A percentile compares a stretch with the other conserved stretches of the same genome.
phyloP scores from a whole-genome alignment of 2,329 filamentous ascomycete species.

The Penicillium hordei region DNA sequence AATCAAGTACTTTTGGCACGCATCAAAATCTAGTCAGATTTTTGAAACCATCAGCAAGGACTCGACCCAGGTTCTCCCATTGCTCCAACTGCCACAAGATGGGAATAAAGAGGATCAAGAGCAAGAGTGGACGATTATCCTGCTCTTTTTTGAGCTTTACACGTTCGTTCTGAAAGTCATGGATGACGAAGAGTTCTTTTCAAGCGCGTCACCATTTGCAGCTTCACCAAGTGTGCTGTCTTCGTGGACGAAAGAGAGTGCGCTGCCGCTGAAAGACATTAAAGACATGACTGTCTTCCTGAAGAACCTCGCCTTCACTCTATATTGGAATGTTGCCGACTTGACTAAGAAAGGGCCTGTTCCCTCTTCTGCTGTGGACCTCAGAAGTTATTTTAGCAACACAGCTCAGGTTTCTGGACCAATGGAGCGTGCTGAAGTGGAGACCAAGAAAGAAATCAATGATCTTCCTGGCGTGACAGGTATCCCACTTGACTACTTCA shows the following conservation, averaged over 20 bases:
- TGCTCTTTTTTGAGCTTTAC: constrained; percentile 92
- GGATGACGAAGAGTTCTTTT: constrained; percentile 94
- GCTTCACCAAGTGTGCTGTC: constrained; percentile 51
- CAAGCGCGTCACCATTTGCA: constrained; percentile 51
- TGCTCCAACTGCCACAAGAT: constrained; percentile 50
- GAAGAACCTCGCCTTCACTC: constrained; percentile 84
- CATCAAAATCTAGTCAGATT: constrained; percentile 57
- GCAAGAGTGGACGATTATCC: constrained; percentile 81
- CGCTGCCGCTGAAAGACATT: constrained; percentile 70
- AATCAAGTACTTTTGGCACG: constrained; percentile 82
- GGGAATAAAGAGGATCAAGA: constrained; percentile 44
- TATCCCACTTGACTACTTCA: constrained; percentile 74
- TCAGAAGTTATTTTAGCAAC: constrained; percentile 49
- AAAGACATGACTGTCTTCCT: constrained; percentile 76
- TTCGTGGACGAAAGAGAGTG: constrained; percentile 61
- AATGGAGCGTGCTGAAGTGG: constrained; percentile 32
- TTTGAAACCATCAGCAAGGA: constrained; percentile 59
- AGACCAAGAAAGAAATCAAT: constrained; percentile 42
- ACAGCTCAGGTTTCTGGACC: constrained; percentile 23
- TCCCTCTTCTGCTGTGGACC: constrained; percentile 40
- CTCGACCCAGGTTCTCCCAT: constrained; percentile 57
- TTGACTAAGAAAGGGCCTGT: constrained; percentile 48
- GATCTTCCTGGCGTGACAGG: constrained; percentile 65
- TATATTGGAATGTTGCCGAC: constrained; percentile 80
- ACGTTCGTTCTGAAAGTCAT: constrained; percentile 89